Evolutionary conservation across 176 grass and related monocot genomes (phyloP).

Genomic region (barley (Hordeum vulgare)): MorexV3_pseudomolecules_assembly NC_058522.1:424153-424652

Average conservation of each 20-base stretch:
- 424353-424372: neutral
- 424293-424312: neutral
- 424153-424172: neutral
- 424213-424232: neutral
- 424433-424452: neutral
- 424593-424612: neutral
- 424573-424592: neutral
- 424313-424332: neutral
- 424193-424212: too few species aligned
- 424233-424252: neutral
- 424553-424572: neutral
- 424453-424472: neutral
- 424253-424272: neutral
- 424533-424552: neutral
- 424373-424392: neutral
- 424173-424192: too few species aligned
- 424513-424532: neutral
- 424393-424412: neutral
- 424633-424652: neutral
- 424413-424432: neutral
- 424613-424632: neutral
- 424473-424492: neutral
- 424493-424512: neutral
- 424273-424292: neutral
- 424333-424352: neutral